Base-by-base conservation (phyloP, 108 stramenopile genomes). In the Cyclotella kingstonii region DNA sequence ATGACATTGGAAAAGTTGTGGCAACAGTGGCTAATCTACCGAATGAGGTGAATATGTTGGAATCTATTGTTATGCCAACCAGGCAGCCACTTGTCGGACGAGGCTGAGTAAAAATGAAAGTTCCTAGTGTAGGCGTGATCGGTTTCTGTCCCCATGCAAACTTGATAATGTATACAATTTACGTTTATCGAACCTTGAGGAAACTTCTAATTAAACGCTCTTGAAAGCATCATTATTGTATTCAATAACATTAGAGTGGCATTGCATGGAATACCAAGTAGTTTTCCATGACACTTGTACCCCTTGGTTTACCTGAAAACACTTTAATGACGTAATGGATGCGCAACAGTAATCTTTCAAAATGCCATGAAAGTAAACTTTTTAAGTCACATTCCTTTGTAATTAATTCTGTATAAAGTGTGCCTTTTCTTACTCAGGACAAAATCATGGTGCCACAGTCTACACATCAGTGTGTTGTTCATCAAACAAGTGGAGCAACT, bases 41-140 rank as follows among this genome's bases (percentile, higher is more conserved):
- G n/a, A 66, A 70, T 66, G 35, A 28, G 28, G 49, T 69, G 8
- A 76, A 76, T 49, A 54, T 71, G 33, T 57, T 76, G 42, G 75
- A 76, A 54, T 54, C 63, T 19, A 76, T 46, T 22, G 43, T 71
- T 7, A 70, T 76, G 69, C 75, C 75, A 11, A 76, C 75, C 8
- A 50, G 61, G 31, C 54, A 59, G 63, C 75, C 75, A 19, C 40
- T 76, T 43, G 70, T 76, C 8, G 75, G 75, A 19, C 68, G 75
- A 14, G 75, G 75, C 25, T 74, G 56, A 72, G 19, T 1, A 27
- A 29, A 29, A 2, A 11, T 12, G 4, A 27, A 11, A 26, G 10
- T 50, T 2, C 15, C 39, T 2, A 3, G 14, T 40, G 1, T 40
- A 15, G 14, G 2, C 14, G 15, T 15, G 15, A 2, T 2, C 15